These are phyloP conservation scores for Rosa multiflora DNA, from an alignment of 306 rosid genomes.

Conservation along the genomic window DNA sequence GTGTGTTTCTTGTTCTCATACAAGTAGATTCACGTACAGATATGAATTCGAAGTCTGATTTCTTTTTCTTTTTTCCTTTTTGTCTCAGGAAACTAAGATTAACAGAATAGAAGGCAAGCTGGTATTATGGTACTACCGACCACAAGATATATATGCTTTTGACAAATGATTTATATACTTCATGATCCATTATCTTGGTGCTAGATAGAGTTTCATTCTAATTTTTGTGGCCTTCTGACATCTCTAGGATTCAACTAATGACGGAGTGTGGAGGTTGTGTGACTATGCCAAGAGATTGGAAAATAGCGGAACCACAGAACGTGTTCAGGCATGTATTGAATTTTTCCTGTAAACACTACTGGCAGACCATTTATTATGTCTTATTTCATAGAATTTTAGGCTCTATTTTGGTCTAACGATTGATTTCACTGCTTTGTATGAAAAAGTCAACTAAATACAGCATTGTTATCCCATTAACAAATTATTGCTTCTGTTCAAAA, in stretches of 20 bases:
- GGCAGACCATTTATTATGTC: not conserved
- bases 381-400: not conserved
- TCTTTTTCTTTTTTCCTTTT: not conserved
- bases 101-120: constrained; percentile 71
- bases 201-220: constrained; percentile 19
- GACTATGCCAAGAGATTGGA: constrained; percentile 42
- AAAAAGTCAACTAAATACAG: not conserved
- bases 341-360: not conserved
- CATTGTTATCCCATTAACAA: not conserved
- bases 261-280: constrained; percentile 59
- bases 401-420: not conserved
- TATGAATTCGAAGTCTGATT: constrained; percentile 25
- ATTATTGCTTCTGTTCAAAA: not conserved
- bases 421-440: not conserved
- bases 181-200: not conserved
- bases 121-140: constrained; percentile 40
- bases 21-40: not conserved
- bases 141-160: not conserved
- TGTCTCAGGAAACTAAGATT: constrained; percentile 65
- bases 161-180: not conserved
- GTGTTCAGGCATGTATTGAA: constrained; percentile 53
- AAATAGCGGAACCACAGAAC: constrained; percentile 45
- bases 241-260: constrained; percentile 53
- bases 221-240: constrained; percentile 19
- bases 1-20: not conserved